These are phyloP conservation scores for Jaltomata sinuosa DNA, from an alignment of 257 asterid genomes.

Conservation along the genomic window DNA sequence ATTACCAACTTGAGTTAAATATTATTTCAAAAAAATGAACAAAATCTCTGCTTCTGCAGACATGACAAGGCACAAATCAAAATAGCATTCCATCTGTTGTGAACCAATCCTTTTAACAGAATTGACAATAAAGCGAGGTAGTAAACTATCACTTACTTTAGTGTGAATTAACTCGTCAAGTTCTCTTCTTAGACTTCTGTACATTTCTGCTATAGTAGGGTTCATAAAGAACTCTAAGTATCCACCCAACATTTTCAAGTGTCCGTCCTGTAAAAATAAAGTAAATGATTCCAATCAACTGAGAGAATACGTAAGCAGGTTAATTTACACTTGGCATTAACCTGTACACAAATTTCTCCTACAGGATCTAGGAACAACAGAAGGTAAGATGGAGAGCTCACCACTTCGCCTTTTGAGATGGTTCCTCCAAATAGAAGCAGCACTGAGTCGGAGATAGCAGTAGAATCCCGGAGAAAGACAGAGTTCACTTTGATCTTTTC, in stretches of 20 bases:
- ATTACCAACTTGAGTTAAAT: not conserved
- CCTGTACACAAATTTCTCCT: not conserved
- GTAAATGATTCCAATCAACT: constrained; percentile 1
- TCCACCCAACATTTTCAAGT: constrained; percentile 83
- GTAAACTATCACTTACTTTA: constrained; percentile 46
- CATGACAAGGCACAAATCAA: not conserved
- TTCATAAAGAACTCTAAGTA: constrained; percentile 86
- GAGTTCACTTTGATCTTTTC: constrained; percentile 88
- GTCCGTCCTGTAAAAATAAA: constrained; percentile 59
- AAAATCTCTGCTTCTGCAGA: not conserved
- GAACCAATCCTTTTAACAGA: not conserved
- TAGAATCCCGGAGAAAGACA: constrained; percentile 88
- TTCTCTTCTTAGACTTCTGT: constrained; percentile 55
- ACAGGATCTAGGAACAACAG: not conserved
- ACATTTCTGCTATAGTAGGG: constrained; percentile 59
- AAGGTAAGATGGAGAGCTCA: constrained; percentile 11
- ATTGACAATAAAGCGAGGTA: not conserved
- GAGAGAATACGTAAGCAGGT: not conserved
- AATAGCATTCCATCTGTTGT: not conserved
- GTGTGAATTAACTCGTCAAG: constrained; percentile 66
- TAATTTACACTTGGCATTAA: not conserved
- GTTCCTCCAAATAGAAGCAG: constrained; percentile 92
- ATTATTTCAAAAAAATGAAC: not conserved
- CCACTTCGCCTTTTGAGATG: constrained; percentile 53
- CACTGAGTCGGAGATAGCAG: constrained; percentile 81